Base-by-base conservation (phyloP, 495 filamentous ascomycete genomes). In the Penicillium taxi region DNA sequence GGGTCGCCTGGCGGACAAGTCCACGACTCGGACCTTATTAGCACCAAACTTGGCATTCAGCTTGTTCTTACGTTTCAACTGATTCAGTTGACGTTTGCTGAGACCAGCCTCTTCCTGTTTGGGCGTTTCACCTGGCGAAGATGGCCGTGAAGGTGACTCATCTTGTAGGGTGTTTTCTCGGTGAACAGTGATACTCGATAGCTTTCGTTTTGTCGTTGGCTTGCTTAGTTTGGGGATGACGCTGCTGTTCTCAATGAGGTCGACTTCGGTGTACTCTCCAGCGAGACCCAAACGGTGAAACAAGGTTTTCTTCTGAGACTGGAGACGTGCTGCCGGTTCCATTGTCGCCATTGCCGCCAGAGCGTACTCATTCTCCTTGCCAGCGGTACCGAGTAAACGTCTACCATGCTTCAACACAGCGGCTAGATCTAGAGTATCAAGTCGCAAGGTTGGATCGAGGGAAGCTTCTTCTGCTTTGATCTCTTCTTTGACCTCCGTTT, bases 21-120 rank as follows among this genome's bases (percentile, higher is more conserved):
- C 91, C 9, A 88, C 78, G n/a, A 86, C 74, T n/a, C 81, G 72
- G 25, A 93, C 87, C 56, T 96, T 96, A 39, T 81, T 87, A 9
- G 82, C 82, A 23, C 85, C 82, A 52, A 84, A 79, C 54, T 86
- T 88, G 6, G 86, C 86, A 50, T 83, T 81, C 36, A 76, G 69
- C 53, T 90, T 94, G 20, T 84, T 78, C 53, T 93, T 94, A 11
- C 91, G 77, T 58, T 98, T 98, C 7, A 98, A 69, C 37, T 86
- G 84, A 50, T 96, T 98, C 18, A 94, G 70, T 54, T 96, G 91
- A 9, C 91, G 79, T 39, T 87, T 84, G 64, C 89, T 96, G 11
- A 96, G 65, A 3, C 77, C 80, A 0, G 73, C 57, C 34, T 91
- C 85, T 34, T 87, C 86, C 6, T 61, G 37, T 50, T 63, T 47